phyloP scores from a whole-genome alignment of 345 rosid genomes.

The Ricinus communis region DNA sequence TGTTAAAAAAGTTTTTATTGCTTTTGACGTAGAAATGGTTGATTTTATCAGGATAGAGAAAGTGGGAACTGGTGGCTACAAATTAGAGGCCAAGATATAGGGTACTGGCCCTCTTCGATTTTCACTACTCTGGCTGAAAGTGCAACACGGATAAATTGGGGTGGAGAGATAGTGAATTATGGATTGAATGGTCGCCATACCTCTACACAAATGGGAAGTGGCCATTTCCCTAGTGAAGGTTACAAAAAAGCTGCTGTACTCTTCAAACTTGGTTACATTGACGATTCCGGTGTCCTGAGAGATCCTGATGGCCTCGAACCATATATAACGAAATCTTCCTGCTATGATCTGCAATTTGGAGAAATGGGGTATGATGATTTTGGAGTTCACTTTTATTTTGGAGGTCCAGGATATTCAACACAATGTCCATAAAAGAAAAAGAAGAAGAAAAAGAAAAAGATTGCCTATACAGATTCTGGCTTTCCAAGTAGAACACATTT shows the following conservation, averaged over 20 bases:
- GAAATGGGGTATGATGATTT: no score
- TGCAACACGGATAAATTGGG: not conserved
- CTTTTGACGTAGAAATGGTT: not conserved
- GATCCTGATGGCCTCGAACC: not conserved
- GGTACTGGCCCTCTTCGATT: slow-evolving; percentile 17
- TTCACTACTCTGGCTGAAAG: not conserved
- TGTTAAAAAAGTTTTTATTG: no score
- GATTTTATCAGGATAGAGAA: not conserved
- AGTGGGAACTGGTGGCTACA: slow-evolving; percentile 12
- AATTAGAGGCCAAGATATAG: not conserved
- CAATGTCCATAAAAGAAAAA: not conserved
- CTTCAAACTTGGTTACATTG: not conserved
- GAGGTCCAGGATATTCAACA: slow-evolving; percentile 17
- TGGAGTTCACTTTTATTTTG: slow-evolving; percentile 14
- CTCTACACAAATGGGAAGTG: slow-evolving; percentile 23
- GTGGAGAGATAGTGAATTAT: slow-evolving; percentile 1
- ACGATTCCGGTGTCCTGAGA: not conserved
- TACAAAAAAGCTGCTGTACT: not conserved
- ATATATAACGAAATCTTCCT: not conserved
- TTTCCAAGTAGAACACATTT: no score
- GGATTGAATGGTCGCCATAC: not conserved
- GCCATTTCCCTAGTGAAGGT: slow-evolving; percentile 21
- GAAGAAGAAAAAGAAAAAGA: not conserved
- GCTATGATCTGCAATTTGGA: not conserved
- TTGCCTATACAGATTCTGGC: not conserved